Base-by-base conservation (phyloP, 306 rosid species). In the Rubus parviflorus region DNA sequence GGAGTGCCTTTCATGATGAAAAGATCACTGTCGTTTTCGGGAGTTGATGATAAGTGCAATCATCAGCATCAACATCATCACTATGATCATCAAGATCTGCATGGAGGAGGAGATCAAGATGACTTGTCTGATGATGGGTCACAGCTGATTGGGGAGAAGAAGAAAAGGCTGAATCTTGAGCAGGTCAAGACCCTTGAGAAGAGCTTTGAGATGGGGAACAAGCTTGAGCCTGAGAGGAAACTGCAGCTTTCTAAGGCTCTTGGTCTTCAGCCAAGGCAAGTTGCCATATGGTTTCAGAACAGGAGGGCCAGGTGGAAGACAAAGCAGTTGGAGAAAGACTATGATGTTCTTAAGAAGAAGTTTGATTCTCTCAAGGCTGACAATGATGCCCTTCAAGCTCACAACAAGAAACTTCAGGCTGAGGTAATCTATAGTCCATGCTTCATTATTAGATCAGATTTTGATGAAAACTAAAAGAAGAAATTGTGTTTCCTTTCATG, bases 221-320 rank as follows among this genome's bases (percentile, higher is more conserved):
- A 94, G 89, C 97, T 94, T 8, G 97, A 94, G 75, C 98, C 97
- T 1, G 98, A 94, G 72, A 86, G 98, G 73, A 94, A 94, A 78
- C 51, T 90, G 84, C 97, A 94, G 72, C 86, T 94, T 3, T 95
- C 98, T 0, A 94, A 89, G 81, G 93, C 93, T 4, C 53, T 94
- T 65, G 93, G 95, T 17, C 75, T 94, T 43, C 98, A 92, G 76
- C 98, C 97, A 0, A 86, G 98, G 47, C 98, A 94, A 77, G 74
- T 94, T 30, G 97, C 98, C 25, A 94, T 94, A 13, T 94, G 98
- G 98, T 94, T 94, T 43, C 98, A 94, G 87, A 94, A 94, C 47
- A 84, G 98, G 40, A 88, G 98, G 41, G 98, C 98, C 6, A 87
- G 98, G 75, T 94, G 97, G 98, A 94, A 94, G 80, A 92, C 98